These are phyloP conservation scores for Lobosporangium transversale DNA, from an alignment of 192 early-diverging fungal genomes.

Conservation along the genomic window DNA sequence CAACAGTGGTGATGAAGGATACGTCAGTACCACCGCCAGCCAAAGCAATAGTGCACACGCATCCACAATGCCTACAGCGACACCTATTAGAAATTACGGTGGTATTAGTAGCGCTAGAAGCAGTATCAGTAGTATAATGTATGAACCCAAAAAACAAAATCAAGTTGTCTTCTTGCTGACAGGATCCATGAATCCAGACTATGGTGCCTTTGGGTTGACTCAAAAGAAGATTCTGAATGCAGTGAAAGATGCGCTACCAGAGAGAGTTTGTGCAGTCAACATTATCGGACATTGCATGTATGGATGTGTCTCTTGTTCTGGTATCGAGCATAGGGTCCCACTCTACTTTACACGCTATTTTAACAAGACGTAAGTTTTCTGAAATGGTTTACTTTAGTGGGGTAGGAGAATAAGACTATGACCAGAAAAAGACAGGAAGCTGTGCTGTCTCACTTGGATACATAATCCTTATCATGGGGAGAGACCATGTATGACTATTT, in stretches of 20 bases:
- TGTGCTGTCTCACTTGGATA: no score
- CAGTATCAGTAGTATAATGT: background rate
- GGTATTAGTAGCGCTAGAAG: background rate
- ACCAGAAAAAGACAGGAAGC: no score
- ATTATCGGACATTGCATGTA: conserved; percentile 53
- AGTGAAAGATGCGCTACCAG: conserved; percentile 32
- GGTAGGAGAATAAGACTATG: no score
- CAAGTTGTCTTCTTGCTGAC: conserved; percentile 52
- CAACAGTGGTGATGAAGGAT: background rate
- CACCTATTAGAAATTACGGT: background rate
- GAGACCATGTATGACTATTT: no score
- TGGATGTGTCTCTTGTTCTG: conserved; percentile 47
- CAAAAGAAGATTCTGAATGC: conserved; percentile 41
- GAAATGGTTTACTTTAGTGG: no score
- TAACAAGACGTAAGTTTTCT: conserved; percentile 36
- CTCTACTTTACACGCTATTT: conserved; percentile 53
- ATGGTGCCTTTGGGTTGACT: conserved; percentile 31
- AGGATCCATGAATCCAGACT: conserved; percentile 47
- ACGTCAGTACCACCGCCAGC: background rate
- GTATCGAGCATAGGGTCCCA: conserved; percentile 50
- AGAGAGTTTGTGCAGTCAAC: conserved; percentile 36
- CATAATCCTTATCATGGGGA: no score
- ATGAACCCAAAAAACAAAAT: conserved; percentile 30
- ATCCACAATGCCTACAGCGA: background rate
- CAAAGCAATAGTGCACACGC: background rate